These are phyloP conservation scores for Oidiodendron maius DNA, from an alignment of 495 filamentous ascomycete species.

Conservation along the genomic window DNA sequence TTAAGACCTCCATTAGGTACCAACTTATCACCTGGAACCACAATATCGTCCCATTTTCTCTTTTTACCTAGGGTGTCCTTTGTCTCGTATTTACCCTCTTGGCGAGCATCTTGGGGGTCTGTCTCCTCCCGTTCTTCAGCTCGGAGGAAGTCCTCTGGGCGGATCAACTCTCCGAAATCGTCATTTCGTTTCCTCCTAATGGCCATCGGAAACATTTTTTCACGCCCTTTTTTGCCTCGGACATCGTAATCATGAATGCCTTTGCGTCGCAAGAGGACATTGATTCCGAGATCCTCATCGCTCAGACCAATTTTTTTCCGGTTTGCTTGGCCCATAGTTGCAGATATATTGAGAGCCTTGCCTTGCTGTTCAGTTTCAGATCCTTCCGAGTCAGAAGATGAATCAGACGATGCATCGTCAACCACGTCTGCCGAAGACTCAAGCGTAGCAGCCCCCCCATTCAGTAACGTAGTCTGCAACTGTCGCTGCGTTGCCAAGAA, in stretches of 20 bases:
- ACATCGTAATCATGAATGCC: constrained; percentile 89
- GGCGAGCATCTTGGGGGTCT: constrained; percentile 51
- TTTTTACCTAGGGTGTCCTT: constrained; percentile 82
- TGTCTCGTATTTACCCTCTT: constrained; percentile 33
- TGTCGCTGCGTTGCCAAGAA: constrained; percentile 80
- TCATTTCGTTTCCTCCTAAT: constrained; percentile 73
- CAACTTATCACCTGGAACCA: constrained; percentile 30
- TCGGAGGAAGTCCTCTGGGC: constrained; percentile 88
- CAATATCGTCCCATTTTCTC: constrained; percentile 80
- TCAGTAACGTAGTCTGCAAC: constrained; percentile 67
- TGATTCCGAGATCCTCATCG: constrained; percentile 85
- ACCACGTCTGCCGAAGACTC: constrained; percentile 71
- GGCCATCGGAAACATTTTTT: constrained; percentile 87
- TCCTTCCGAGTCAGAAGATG: constrained; percentile 78
- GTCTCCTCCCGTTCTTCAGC: constrained; percentile 87
- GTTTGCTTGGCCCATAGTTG: constrained; percentile 71
- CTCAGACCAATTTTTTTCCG: constrained; percentile 75
- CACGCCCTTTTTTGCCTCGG: constrained; percentile 84
- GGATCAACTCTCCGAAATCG: constrained; percentile 89
- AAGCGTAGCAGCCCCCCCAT: constrained; percentile 54
- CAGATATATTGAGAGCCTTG: constrained; percentile 81
- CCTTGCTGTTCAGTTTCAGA: constrained; percentile 89
- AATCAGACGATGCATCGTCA: constrained; percentile 75
- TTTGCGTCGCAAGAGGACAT: constrained; percentile 81
- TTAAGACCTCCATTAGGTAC: constrained; percentile 35